These are phyloP conservation scores for Aspergillus mulundensis DNA, from an alignment of 495 filamentous ascomycete species.

Conservation along the genomic window DNA sequence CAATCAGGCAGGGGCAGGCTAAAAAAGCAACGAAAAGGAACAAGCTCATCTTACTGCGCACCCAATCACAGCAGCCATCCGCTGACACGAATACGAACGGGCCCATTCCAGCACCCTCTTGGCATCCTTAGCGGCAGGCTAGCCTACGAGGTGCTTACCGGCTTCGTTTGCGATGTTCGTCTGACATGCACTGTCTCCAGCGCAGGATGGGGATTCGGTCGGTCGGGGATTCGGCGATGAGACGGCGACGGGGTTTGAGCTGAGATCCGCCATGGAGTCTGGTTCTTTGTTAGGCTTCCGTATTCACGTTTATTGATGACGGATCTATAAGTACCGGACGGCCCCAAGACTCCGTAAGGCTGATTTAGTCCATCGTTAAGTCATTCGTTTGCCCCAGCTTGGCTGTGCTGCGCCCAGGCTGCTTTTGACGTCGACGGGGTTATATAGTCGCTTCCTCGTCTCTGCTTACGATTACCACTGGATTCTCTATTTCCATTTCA, in stretches of 20 bases:
- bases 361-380: neutral
- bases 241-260: too few species aligned
- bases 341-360: neutral
- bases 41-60: neutral
- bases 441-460: neutral
- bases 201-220: neutral
- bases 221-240: neutral
- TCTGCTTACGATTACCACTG: neutral
- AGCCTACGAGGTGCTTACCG: neutral
- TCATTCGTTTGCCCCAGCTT: neutral
- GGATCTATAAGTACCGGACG: neutral
- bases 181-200: neutral
- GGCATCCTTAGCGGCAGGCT: neutral
- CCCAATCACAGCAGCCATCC: neutral
- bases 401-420: neutral
- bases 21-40: neutral
- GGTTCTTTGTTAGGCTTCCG: neutral
- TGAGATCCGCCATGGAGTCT: too few species aligned
- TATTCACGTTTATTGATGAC: too few species aligned
- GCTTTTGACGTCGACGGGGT: neutral
- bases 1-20: too few species aligned
- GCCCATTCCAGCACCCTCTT: neutral
- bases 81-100: neutral
- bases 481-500: neutral
- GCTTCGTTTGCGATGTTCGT: neutral